Conservation (phyloP, 176 grass and related monocot species). For the Oryza coarctata region DNA sequence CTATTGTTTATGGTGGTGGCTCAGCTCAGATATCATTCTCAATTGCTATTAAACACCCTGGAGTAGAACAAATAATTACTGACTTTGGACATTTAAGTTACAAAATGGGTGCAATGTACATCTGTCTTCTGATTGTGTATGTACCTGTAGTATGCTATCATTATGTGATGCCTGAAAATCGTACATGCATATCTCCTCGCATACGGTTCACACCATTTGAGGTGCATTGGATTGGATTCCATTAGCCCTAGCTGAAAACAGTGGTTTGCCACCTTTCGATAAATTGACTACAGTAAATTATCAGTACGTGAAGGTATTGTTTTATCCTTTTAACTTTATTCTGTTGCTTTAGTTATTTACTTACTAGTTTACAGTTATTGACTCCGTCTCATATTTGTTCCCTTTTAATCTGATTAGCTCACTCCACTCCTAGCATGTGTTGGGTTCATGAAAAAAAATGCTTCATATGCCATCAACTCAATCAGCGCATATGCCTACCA, state of each 20-base stretch:
- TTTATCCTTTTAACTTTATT: not conserved
- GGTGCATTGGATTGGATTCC: constrained; percentile 76
- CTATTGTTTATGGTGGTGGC: constrained; percentile 77
- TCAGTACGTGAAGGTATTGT: constrained; percentile 81
- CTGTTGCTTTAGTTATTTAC: not conserved
- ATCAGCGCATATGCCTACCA: not conserved
- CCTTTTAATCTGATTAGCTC: not conserved
- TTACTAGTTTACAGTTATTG: not conserved
- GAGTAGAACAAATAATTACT: constrained; percentile 78
- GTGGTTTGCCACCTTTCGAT: constrained; percentile 81
- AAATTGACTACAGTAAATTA: constrained; percentile 78
- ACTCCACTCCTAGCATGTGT: not conserved
- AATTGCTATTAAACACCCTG: constrained; percentile 56
- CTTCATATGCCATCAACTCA: not conserved
- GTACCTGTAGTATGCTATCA: constrained; percentile 73
- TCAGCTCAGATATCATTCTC: constrained; percentile 91
- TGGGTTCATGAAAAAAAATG: not conserved
- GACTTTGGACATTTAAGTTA: not conserved
- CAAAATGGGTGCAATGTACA: constrained; percentile 3
- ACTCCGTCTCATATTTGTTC: not conserved
- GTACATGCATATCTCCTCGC: too few relatives aligned
- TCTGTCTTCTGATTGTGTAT: not conserved
- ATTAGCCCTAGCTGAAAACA: constrained; percentile 84
- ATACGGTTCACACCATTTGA: too few relatives aligned
- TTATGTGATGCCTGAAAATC: too few relatives aligned